A percentile compares a stretch with the other conserved stretches of the same genome.
These are phyloP conservation scores for Neotropicomus parvogracilis DNA, from an alignment of 1,284 basidiomycete genomes.

Conservation along the genomic window DNA sequence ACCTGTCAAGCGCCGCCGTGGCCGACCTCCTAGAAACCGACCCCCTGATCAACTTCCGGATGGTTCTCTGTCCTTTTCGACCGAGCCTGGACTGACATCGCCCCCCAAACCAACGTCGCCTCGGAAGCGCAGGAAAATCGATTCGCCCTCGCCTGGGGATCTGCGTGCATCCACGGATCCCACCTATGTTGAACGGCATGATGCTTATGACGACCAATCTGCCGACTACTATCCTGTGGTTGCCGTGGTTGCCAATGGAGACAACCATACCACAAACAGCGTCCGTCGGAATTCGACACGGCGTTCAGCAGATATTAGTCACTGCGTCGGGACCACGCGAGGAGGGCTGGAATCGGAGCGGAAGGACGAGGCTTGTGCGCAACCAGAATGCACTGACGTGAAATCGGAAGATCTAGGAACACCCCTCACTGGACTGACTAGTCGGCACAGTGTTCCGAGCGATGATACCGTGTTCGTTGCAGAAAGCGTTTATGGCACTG, in stretches of 20 bases:
- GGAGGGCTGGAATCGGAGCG: slow-evolving; percentile 1
- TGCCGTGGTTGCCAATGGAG: slow-evolving; percentile 18
- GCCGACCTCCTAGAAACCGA: slow-evolving; percentile 19
- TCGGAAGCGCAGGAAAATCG: slow-evolving; percentile 31
- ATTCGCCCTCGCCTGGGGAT: slow-evolving; percentile 15
- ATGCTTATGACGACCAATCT: slow-evolving; percentile 7
- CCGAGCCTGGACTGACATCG: slow-evolving; percentile 8
- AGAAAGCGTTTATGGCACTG: slow-evolving; percentile 15
- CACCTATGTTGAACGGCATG: slow-evolving; percentile 2
- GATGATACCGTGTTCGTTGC: slow-evolving; percentile 48
- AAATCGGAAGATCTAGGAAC: slow-evolving; percentile 53
- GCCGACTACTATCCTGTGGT: slow-evolving; percentile 1
- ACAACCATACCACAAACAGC: slow-evolving; percentile 20
- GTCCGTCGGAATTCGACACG: slow-evolving; percentile 5
- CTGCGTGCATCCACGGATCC: slow-evolving; percentile 5
- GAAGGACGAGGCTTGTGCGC: slow-evolving; percentile 6
- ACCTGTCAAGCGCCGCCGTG: slow-evolving; percentile 30
- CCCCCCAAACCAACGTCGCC: slow-evolving; percentile 16
- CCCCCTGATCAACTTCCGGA: slow-evolving; percentile 1
- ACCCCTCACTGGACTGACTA: slow-evolving; percentile 48
- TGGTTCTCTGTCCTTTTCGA: slow-evolving; percentile 4
- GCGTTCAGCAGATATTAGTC: slow-evolving; percentile 1
- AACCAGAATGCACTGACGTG: slow-evolving; percentile 28
- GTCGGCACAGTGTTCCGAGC: slow-evolving; percentile 52
- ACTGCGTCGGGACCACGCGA: neutral